phyloP scores from a whole-genome alignment of 352 stramenopile species.

The Phytophthora cactorum region DNA sequence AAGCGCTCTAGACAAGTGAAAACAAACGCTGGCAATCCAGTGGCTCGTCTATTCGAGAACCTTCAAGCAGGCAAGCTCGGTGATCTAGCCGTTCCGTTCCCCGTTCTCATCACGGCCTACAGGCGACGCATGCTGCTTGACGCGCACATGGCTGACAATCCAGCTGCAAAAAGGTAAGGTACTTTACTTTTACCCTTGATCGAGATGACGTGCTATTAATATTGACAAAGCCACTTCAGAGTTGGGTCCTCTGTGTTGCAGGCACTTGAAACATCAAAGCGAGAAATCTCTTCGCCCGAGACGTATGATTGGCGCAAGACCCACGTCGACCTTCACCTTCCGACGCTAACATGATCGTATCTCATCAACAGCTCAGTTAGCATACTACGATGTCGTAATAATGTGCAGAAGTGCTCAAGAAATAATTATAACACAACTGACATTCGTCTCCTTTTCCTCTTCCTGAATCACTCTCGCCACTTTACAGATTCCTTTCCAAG shows the following conservation, averaged over 20 bases:
- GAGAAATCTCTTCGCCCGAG: constrained; percentile 6
- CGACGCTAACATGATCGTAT: constrained; percentile 14
- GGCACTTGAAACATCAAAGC: constrained; percentile 61
- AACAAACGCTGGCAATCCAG: constrained; percentile 46
- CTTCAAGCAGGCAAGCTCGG: constrained; percentile 80
- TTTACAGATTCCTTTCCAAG: constrained; percentile 51
- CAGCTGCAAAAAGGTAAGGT: constrained; percentile 46
- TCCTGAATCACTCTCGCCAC: constrained; percentile 44
- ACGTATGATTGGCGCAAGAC: constrained; percentile 32
- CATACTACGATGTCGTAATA: no score
- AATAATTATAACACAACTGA: constrained; percentile 50
- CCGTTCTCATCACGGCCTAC: constrained; percentile 82
- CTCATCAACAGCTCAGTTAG: no score
- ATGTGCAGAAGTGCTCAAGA: constrained; percentile 18
- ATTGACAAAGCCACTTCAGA: constrained; percentile 15
- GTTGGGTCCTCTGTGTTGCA: constrained; percentile 51
- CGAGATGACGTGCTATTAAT: not conserved
- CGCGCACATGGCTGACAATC: constrained; percentile 80
- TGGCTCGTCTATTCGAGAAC: constrained; percentile 82
- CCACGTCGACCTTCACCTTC: constrained; percentile 32
- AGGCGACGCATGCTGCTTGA: constrained; percentile 82
- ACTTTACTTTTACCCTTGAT: not conserved
- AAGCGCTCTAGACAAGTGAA: constrained; percentile 10
- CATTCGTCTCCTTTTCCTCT: constrained; percentile 22
- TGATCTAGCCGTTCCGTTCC: constrained; percentile 76